A percentile compares a stretch with the other conserved stretches of the same genome.
These are phyloP conservation scores for Rhodotorula graminis DNA, from an alignment of 768 basidiomycete species.

Conservation along the genomic window DNA sequence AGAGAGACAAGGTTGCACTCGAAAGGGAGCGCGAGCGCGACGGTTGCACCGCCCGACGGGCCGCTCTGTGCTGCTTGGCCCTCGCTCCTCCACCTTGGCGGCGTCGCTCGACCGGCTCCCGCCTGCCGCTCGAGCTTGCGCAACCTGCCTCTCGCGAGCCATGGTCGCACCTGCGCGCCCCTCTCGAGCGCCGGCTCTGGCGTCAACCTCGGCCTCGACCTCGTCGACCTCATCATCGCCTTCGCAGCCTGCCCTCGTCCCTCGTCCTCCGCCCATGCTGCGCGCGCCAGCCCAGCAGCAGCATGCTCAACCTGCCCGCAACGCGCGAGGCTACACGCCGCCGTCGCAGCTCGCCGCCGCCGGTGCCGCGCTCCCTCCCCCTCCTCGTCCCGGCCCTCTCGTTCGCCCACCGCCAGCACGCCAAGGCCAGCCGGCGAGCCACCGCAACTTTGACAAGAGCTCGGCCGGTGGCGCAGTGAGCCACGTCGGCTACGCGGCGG, in stretches of 20 bases:
- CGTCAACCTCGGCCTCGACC: no score
- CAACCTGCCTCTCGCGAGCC: no score
- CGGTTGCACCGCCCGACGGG: no score
- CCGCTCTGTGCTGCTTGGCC: no score
- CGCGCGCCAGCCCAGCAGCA: background rate
- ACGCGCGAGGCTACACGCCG: background rate
- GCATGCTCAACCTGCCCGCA: no score
- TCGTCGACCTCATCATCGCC: background rate
- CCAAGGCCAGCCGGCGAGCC: slow-evolving; percentile 13
- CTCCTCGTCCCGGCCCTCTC: background rate
- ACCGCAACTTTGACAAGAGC: slow-evolving; percentile 25
- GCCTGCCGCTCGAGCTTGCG: no score
- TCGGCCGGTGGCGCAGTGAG: slow-evolving; percentile 13
- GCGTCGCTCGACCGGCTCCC: no score
- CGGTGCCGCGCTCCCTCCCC: background rate
- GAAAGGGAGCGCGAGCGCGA: no score
- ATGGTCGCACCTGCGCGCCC: no score
- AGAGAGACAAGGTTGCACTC: no score
- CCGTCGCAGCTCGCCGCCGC: slow-evolving; percentile 2
- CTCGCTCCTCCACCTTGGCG: background rate
- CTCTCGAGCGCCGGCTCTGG: background rate
- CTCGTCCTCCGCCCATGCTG: background rate
- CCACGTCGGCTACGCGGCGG: background rate
- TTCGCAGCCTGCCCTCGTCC: background rate
- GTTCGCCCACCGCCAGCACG: slow-evolving; percentile 8